A percentile compares a stretch with the other conserved stretches of the same genome.
Conservation (phyloP, 306 rosid genomes). For the Pyrus bretschneideri region DNA sequence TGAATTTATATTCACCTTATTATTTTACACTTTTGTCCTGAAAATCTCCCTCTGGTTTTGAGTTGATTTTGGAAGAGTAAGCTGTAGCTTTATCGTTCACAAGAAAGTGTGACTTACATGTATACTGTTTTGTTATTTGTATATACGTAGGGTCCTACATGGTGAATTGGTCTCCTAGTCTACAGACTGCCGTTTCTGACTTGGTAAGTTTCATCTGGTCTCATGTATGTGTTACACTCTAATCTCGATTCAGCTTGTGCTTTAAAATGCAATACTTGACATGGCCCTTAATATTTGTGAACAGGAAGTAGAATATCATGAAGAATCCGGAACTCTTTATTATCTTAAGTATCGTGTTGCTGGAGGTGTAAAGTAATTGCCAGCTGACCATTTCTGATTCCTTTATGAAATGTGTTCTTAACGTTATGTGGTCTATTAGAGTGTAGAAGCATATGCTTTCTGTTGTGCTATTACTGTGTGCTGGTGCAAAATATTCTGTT, state of each 20-base stretch:
- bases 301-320: constrained; percentile 95
- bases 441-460: background rate
- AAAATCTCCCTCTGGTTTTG: background rate
- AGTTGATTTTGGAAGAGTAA: background rate
- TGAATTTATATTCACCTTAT: background rate
- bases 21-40: background rate
- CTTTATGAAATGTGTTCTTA: background rate
- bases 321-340: constrained; percentile 83
- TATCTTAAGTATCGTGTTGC: constrained; percentile 86
- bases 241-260: background rate
- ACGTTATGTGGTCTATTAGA: background rate
- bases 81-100: background rate
- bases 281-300: constrained; percentile 21
- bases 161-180: constrained; percentile 95
- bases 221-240: background rate
- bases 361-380: constrained; percentile 47
- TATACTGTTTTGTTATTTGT: background rate
- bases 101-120: background rate
- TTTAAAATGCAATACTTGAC: constrained; percentile 13
- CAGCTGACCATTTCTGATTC: background rate
- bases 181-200: constrained; percentile 98
- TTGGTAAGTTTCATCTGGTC: constrained; percentile 43
- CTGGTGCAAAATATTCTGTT: background rate
- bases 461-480: background rate
- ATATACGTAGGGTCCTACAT: constrained; percentile 63